Evolutionary conservation across 768 basidiomycete genomes (phyloP).

Genomic region (Termitomyces sp.): DNA sequence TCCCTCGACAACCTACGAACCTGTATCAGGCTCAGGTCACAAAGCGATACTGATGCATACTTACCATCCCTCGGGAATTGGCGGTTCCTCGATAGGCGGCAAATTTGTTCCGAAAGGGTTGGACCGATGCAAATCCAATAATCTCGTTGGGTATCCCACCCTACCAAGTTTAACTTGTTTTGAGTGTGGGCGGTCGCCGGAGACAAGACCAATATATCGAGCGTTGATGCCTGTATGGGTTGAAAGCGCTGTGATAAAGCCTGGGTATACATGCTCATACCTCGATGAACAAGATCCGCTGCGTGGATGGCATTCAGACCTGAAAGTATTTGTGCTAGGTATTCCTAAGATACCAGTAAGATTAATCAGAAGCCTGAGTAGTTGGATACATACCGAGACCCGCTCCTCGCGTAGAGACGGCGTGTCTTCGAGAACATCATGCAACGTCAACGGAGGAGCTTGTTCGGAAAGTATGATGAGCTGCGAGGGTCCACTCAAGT

Average conservation of each 20-base stretch:
- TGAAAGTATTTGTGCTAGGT: conserved; percentile 65
- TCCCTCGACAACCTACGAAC: conserved; percentile 68
- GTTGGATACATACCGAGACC: conserved; percentile 44
- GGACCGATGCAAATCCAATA: conserved; percentile 80
- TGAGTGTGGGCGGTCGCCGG: conserved; percentile 36
- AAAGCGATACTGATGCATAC: conserved; percentile 1
- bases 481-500: conserved; percentile 41
- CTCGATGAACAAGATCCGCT: conserved; percentile 63
- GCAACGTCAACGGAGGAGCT: conserved; percentile 55
- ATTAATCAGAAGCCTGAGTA: background rate
- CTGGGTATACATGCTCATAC: conserved; percentile 22
- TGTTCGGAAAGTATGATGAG: conserved; percentile 70
- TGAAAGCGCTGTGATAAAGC: background rate
- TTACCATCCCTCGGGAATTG: conserved; percentile 42
- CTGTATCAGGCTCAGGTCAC: background rate
- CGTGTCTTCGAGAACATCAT: conserved; percentile 73
- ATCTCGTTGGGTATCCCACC: conserved; percentile 61
- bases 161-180: conserved; percentile 73
- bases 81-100: conserved; percentile 26
- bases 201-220: conserved; percentile 55
- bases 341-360: conserved; percentile 44
- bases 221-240: conserved; percentile 44
- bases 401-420: conserved; percentile 69
- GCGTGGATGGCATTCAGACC: conserved; percentile 66
- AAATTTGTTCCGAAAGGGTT: conserved; percentile 60